Base-by-base conservation (phyloP, 345 rosid genomes). In the Pseudoturritis turrita region DNA sequence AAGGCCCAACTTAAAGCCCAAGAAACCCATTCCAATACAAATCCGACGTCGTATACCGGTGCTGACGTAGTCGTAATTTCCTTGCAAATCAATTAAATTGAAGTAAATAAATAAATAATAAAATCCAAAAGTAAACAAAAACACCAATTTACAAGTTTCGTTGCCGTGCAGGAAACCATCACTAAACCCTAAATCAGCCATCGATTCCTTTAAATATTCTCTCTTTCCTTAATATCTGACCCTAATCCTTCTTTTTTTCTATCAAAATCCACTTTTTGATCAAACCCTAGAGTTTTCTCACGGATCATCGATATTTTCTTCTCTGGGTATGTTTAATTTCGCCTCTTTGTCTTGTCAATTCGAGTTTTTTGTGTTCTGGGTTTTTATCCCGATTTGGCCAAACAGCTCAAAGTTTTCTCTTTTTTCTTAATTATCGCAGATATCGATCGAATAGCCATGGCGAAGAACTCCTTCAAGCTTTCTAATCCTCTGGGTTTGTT, bases 401-500 rank as follows among this genome's bases (percentile, higher is more conserved):
- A 45, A 25, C 46, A 15, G 5, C 19, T 39, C 12, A 22, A 70
- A 49, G 14, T 15, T 54, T 62, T 23, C n/a, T 11, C 5, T 46
- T 37, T 11, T 10, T 15, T 6, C 7, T 74, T 33, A 3, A 26
- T 45, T 3, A 26, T 69, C 46, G 44, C 68, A 70, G 80, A 51
- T 46, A 77, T 19, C 2, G 9, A 71, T 56, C 49, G 36, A 58
- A 23, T 65, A 44, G 52, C 73, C 77, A 91, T 91, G 97, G 85
- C 88, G 1, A 86, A 83, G 80, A 86, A 84, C 78, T 85, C 90
- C 45, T 87, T 87, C 87, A 91, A 86, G 84, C 76, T 88, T 76
- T 91, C 89, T 81, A 88, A 86, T 59, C 90, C 97, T 29, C 88
- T 91, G 7, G 93, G 97, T 91, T 3, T 23, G 64, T 65, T 71